Evolutionary conservation across 208 protist genomes (phyloP), one percentile per base, ranked within the genome.

Genomic region (Trypanosoma theileri): DNA sequence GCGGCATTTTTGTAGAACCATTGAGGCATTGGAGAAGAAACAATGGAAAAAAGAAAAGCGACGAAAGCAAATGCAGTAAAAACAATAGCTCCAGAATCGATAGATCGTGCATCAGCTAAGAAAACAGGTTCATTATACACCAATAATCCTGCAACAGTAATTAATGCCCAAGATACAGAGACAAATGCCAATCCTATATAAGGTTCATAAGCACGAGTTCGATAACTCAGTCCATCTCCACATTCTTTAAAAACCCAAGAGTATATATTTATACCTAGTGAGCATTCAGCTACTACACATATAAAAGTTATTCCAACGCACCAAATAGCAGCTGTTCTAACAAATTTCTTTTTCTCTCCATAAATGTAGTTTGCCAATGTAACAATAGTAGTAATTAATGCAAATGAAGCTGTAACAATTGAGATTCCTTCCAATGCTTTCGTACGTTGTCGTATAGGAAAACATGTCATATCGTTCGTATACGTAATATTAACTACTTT

Each of bases 1-100:
- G 44, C 64, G 48, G 57, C 70, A 69, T 85, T 58, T 75, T 93
- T 93, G 80, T 91, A 93, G 71, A 84, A 85, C 79, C 84, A 93
- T 66, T 89, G 84, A 11, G 84, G 55, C 57, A 89, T 81, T 40
- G 79, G 76, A 75, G 75, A 87, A n/a, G 73, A 35, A 14, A 90
- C 73, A 40, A 75, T 61, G 24, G 80, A 58, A 59, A 93, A 84
- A 31, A 90, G 68, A 56, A 93, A 81, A 24, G 71, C 67, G 24
- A 80, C 59, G 45, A 93, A 73, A 14, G 82, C 57, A 46, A 87
- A 71, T 46, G 82, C 56, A 13, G 75, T 74, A 70, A 82, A 91
- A 55, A 60, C 17, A 56, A 82, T 64, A 51, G 79, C 74, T 64
- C 67, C 67, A 24, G 68, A 59, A 60, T 77, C 74, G 40, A 93